Percentiles rank a stretch among this genome's conserved stretches.
Conservation (phyloP, 2,329 filamentous ascomycete species). For the Trichoderma aggressivum region DNA sequence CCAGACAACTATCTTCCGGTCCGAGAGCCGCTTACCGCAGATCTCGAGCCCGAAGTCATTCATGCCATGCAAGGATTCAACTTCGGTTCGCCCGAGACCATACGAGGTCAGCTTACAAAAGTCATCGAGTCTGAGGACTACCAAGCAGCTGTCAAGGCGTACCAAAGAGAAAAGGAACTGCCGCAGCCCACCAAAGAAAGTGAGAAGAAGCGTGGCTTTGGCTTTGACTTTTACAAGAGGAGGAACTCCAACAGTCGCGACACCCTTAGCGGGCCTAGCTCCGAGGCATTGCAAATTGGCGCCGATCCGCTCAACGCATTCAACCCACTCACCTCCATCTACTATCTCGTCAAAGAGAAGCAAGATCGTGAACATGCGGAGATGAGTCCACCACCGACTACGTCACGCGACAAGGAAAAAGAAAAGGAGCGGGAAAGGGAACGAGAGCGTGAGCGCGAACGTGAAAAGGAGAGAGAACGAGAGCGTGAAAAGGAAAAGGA, state of each 20-base stretch:
- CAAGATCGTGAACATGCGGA: conserved; percentile 67
- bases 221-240: conserved; percentile 95
- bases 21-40: conserved; percentile 80
- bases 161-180: conserved; percentile 63
- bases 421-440: conserved; percentile 30
- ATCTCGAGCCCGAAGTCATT: conserved; percentile 78
- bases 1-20: conserved; percentile 85
- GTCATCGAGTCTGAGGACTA: conserved; percentile 95
- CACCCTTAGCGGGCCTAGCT: conserved; percentile 78
- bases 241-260: conserved; percentile 89
- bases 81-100: conserved; percentile 83
- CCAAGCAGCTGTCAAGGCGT: conserved; percentile 72
- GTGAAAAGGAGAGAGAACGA: conserved; percentile 25
- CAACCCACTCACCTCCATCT: conserved; percentile 87
- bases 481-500: conserved; percentile 28
- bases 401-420: conserved; percentile 32
- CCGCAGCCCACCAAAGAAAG: conserved; percentile 56
- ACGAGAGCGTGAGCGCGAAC: conserved; percentile 25
- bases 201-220: conserved; percentile 85
- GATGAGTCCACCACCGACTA: conserved; percentile 46
- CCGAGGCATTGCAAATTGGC: conserved; percentile 77
- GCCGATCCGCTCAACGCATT: conserved; percentile 90
- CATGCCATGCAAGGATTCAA: conserved; percentile 97
- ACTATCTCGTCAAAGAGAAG: conserved; percentile 95
- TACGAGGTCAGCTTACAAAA: conserved; percentile 75